A percentile compares a stretch with the other conserved stretches of the same genome.
phyloP scores from a whole-genome alignment of 345 rosid species.

The Theobroma cacao region DNA sequence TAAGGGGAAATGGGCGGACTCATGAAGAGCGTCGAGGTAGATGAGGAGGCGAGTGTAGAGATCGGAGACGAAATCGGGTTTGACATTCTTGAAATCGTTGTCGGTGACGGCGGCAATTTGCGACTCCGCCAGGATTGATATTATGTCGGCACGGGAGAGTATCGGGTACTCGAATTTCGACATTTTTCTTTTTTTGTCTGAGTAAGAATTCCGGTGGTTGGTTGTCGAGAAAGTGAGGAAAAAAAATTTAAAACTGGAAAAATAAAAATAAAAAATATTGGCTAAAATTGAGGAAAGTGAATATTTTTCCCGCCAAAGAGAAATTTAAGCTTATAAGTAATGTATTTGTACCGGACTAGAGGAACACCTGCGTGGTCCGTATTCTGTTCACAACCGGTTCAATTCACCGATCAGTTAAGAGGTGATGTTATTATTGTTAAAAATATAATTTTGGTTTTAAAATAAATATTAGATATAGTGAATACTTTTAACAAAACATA shows the following conservation, averaged over 20 bases:
- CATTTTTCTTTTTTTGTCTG: constrained; percentile 29
- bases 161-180: constrained; percentile 67
- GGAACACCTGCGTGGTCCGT: too few relatives aligned
- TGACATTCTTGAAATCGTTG: constrained; percentile 49
- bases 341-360: too few relatives aligned
- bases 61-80: constrained; percentile 46
- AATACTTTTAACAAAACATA: too few relatives aligned
- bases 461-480: too few relatives aligned
- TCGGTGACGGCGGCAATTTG: constrained; percentile 56
- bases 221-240: constrained; percentile 9
- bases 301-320: neutral
- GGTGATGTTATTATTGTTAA: too few relatives aligned
- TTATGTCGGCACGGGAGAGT: constrained; percentile 58
- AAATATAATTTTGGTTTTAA: too few relatives aligned
- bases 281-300: neutral
- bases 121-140: constrained; percentile 49
- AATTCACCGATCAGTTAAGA: too few relatives aligned
- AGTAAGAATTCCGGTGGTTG: neutral
- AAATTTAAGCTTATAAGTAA: neutral
- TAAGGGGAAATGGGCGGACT: constrained; percentile 31
- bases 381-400: too few relatives aligned
- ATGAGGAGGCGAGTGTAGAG: constrained; percentile 63
- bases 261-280: neutral
- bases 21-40: constrained; percentile 63
- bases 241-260: neutral